A percentile compares a stretch with the other conserved stretches of the same genome.
These are phyloP conservation scores for Paracorniculantispora psalliotae DNA, from an alignment of 2,329 filamentous ascomycete species.

Conservation along the genomic window DNA sequence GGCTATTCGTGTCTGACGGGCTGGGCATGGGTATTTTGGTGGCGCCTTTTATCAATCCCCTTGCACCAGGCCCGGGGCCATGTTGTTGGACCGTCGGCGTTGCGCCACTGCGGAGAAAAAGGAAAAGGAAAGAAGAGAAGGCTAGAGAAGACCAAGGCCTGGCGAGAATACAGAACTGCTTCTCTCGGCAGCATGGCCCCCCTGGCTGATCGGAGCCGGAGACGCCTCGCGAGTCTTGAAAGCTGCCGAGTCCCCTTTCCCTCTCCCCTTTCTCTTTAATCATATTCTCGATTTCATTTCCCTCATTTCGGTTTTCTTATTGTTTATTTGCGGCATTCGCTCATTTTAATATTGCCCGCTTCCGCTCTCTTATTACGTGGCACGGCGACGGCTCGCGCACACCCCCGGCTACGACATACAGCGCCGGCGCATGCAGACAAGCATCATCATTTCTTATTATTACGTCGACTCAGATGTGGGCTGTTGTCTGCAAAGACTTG, in stretches of 20 bases:
- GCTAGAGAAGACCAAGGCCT: too few relatives aligned
- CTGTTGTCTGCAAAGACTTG: too few relatives aligned
- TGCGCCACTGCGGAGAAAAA: conserved; percentile 13
- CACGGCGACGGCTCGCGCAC: background rate
- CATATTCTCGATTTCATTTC: background rate
- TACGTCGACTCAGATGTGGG: conserved; percentile 11
- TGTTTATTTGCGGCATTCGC: background rate
- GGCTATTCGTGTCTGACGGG: too few relatives aligned
- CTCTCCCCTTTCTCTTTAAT: background rate
- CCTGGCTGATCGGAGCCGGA: conserved; percentile 8
- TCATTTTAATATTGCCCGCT: background rate
- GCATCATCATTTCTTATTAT: background rate
- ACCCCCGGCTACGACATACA: background rate
- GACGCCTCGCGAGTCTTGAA: conserved; percentile 1
- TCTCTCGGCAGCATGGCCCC: conserved; percentile 4
- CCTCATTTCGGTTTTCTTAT: background rate
- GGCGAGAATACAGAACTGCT: conserved; percentile 8
- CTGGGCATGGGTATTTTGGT: background rate
- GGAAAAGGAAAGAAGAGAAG: conserved; percentile 1
- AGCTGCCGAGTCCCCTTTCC: background rate
- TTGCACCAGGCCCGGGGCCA: background rate
- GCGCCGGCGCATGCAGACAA: background rate
- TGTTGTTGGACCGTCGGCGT: background rate
- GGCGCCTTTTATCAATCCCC: background rate
- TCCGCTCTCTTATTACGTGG: background rate